phyloP scores from a whole-genome alignment of 148 eudicot genomes.

The Silene uniflora region DNA sequence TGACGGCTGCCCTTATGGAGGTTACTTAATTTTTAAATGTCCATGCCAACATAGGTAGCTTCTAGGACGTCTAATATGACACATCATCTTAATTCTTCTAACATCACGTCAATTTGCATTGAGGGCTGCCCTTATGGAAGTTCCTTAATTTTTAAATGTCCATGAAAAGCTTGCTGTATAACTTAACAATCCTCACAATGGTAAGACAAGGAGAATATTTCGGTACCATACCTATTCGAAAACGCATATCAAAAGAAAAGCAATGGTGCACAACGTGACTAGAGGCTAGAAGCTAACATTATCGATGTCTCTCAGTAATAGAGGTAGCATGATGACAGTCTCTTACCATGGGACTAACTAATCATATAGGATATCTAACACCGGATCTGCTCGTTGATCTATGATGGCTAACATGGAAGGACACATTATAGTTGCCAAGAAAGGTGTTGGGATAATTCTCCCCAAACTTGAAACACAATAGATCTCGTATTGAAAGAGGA shows the following conservation, averaged over 20 bases:
- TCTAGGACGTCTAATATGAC: background rate
- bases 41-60: background rate
- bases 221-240: background rate
- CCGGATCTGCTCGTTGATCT: too few species aligned
- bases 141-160: background rate
- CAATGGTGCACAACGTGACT: background rate
- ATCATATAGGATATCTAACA: background rate
- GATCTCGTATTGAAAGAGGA: too few species aligned
- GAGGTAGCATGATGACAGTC: background rate
- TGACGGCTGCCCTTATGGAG: too few species aligned
- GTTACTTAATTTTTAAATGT: too few species aligned
- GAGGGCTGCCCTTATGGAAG: background rate
- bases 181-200: background rate
- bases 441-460: too few species aligned
- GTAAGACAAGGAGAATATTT: background rate
- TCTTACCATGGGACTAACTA: background rate
- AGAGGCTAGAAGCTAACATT: background rate
- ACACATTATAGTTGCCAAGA: too few species aligned
- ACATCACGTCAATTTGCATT: background rate
- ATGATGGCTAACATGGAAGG: too few species aligned
- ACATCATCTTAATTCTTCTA: background rate
- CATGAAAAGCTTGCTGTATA: background rate
- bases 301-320: background rate
- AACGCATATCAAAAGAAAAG: background rate
- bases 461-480: too few species aligned